Base-by-base conservation (phyloP, 2,329 filamentous ascomycete genomes). In the Ophiostoma tasmaniense region DNA sequence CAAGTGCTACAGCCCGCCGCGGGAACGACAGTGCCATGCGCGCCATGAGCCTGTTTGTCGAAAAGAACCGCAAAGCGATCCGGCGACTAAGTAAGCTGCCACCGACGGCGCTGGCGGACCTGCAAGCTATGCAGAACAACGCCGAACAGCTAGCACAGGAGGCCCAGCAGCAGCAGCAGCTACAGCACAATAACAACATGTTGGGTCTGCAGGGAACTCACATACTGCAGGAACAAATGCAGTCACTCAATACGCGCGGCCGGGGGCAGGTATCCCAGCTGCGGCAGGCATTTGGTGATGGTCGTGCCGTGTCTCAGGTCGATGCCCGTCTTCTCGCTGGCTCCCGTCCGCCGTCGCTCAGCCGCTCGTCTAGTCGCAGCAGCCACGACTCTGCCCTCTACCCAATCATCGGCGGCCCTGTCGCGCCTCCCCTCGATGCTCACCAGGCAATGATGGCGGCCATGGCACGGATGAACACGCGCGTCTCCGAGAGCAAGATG, bases 31-130 rank as follows among this genome's bases (percentile, higher is more conserved):
- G 76, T 33, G 81, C 82, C 3, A 73, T 82, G 66, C 77, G 77
- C 22, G 78, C 80, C 28, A 83, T 84, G 79, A 80, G 79, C 14
- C 76, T 69, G 45, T 82, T 82, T 73, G 78, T 82, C 61, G 77
- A 79, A 70, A 76, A 75, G 68, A 81, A 82, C 73, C 79, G 77
- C 75, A 78, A 77, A 30, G 77, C 79, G 7, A 81, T 82, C 68
- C 76, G 80, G 1, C 73, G 80, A 4, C 76, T 82, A 8, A 81
- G 78, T 73, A 79, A 76, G 66, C 75, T 81, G 73, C 79, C 80
- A 14, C 25, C 67, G 17, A 52, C 67, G 2, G 20, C 39, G 1
- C 28, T 66, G 64, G 69, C 55, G 4, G 55, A 61, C 30, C 62
- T 66, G 22, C 52, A 62, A 11, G 52, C 25, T 1, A 64, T 66